These are phyloP conservation scores for Aspergillus viridinutans DNA, from an alignment of 2,329 filamentous ascomycete species.

Conservation along the genomic window DNA sequence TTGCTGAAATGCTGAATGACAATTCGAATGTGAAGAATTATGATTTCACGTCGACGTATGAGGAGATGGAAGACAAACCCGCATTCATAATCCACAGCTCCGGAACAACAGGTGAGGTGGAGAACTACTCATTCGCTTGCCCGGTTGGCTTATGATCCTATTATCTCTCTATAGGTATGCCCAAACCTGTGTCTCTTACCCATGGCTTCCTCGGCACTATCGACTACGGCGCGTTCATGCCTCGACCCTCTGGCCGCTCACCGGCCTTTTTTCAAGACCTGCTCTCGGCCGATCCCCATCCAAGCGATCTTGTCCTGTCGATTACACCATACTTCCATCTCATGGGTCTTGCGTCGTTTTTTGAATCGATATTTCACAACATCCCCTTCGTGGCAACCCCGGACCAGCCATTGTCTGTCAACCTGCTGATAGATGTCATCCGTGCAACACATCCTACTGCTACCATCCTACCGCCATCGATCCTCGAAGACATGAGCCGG, in stretches of 20 bases:
- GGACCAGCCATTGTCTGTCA: slow-evolving; percentile 23
- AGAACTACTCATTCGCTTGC: not conserved
- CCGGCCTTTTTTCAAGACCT: slow-evolving; percentile 7
- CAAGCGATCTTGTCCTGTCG: slow-evolving; percentile 12
- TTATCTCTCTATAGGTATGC: slow-evolving; percentile 26
- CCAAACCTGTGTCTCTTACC: slow-evolving; percentile 28
- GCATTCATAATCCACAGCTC: slow-evolving; percentile 33
- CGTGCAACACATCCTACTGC: slow-evolving; percentile 13
- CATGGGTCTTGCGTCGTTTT: slow-evolving; percentile 20
- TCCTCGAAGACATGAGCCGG: slow-evolving; percentile 23
- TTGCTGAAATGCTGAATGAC: slow-evolving; percentile 5
- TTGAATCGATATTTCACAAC: slow-evolving; percentile 16
- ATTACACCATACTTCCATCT: slow-evolving; percentile 26
- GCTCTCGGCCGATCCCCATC: not conserved
- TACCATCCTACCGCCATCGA: slow-evolving; percentile 20
- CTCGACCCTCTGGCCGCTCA: slow-evolving; percentile 14
- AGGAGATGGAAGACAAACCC: slow-evolving; percentile 22
- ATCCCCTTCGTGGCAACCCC: slow-evolving; percentile 18
- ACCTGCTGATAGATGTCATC: slow-evolving; percentile 18
- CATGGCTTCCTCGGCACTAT: slow-evolving; percentile 21
- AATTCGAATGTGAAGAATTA: not conserved
- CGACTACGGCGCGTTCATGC: slow-evolving; percentile 6
- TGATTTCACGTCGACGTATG: slow-evolving; percentile 18
- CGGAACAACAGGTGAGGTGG: slow-evolving; percentile 30
- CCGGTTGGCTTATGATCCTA: not conserved